Evolutionary conservation across 805 yeast species (phyloP), one percentile per base, ranked within the genome.

Genomic region (Wickerhamomyces canadensis): DNA sequence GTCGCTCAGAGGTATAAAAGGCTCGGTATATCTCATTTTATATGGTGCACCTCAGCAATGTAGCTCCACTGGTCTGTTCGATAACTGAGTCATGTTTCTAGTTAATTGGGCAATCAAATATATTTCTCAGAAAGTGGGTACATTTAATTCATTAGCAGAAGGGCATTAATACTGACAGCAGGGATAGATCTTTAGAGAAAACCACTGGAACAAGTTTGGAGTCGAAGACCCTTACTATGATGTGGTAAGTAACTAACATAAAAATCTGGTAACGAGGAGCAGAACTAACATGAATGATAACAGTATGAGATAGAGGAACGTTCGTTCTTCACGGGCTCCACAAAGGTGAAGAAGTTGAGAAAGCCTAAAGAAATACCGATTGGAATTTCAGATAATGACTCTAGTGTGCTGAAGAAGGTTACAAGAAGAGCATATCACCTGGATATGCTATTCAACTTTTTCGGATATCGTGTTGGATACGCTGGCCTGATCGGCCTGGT

Each of bases 391-490:
- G 54, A 51, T 2, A 63, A 73, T 36, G 89, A 84, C 51, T 57
- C 61, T 23, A 51, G 52, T 13, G 60, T 81, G 0, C 57, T 86
- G 45, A 61, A 60, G 29, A 55, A 59, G 17, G 76, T 84, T 34
- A 65, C 76, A 44, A 63, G 73, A 40, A 67, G 73, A 43, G 89
- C 95, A 3, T 78, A 80, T 51, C 67, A 77, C 29, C 64, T 82
- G 49, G 95, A 85, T 52, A 74, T 79, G 69, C 65, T 76, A 55
- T 76, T 86, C 52, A 63, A 65, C 12, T 41, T 80, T 26, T 62
- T 78, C 38, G 89, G 94, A 2, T 60, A 81, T 38, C 69, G 76
- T 40, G 62, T 80, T 40, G 91, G 95, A 2, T 79, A 82, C 77
- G 57, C 80, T 29, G 84, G 80, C 16, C 45, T 85, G 4, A 70